Evolutionary conservation across 2,329 filamentous ascomycete genomes (phyloP).

Genomic region (Incumbomyces lentus): DNA sequence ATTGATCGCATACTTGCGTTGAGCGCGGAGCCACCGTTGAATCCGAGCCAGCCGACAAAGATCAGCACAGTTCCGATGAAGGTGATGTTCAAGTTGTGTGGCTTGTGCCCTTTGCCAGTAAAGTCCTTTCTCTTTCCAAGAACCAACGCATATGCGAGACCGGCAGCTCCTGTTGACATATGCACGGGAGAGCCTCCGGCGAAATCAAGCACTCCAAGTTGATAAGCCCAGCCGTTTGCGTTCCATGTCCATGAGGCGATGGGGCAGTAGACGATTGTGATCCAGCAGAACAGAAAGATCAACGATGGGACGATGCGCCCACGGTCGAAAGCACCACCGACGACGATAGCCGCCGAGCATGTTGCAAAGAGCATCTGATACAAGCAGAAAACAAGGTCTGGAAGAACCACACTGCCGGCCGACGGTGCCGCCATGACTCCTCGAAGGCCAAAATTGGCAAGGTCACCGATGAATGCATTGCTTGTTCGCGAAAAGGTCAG

Average conservation of each 20-base stretch:
- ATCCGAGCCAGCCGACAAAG: conserved; percentile 66
- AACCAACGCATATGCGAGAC: conserved; percentile 63
- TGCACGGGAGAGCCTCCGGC: conserved; percentile 67
- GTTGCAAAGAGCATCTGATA: conserved; percentile 55
- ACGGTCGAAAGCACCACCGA: conserved; percentile 54
- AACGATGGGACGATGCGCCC: conserved; percentile 55
- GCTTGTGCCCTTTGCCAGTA: conserved; percentile 36
- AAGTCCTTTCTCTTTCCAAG: conserved; percentile 52
- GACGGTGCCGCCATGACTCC: conserved; percentile 48
- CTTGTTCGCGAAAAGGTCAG: conserved; percentile 52
- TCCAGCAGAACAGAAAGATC: conserved; percentile 62
- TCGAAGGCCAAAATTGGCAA: conserved; percentile 52
- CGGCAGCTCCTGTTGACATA: conserved; percentile 60
- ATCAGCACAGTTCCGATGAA: conserved; percentile 53
- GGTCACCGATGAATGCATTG: conserved; percentile 52
- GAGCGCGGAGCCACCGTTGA: conserved; percentile 79
- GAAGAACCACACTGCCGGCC: conserved; percentile 45
- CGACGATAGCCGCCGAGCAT: conserved; percentile 49
- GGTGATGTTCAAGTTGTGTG: conserved; percentile 65
- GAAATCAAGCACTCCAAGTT: conserved; percentile 61
- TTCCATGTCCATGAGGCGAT: conserved; percentile 75
- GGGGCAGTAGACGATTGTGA: conserved; percentile 57
- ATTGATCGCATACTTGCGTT: conserved; percentile 73
- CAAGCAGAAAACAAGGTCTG: conserved; percentile 56
- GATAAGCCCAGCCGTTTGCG: conserved; percentile 58